Percentiles rank a stretch among this genome's conserved stretches.
Conservation (phyloP, 2,329 filamentous ascomycete genomes). For the Epichloe festucae region DNA sequence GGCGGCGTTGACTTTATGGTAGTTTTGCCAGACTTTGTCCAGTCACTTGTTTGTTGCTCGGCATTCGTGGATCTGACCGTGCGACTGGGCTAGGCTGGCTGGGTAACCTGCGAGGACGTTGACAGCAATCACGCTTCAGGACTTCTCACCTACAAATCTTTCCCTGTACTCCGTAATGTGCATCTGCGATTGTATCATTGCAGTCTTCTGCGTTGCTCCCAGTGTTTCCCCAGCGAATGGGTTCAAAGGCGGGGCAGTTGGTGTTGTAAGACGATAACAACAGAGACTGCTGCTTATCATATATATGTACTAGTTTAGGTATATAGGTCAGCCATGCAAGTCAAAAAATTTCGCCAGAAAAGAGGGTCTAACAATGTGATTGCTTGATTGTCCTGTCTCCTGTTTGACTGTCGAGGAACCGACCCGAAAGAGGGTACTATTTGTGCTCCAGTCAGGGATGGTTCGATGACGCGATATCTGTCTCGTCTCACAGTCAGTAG, state of each 20-base stretch:
- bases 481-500: no score
- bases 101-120: background rate
- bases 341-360: no score
- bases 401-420: background rate
- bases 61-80: background rate
- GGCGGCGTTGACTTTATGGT: conserved; percentile 2
- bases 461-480: background rate
- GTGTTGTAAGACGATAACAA: no score
- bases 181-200: background rate
- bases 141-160: background rate
- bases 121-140: background rate
- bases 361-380: background rate
- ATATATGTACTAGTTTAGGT: no score
- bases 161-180: background rate
- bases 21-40: background rate
- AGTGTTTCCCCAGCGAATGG: background rate
- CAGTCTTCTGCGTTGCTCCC: background rate
- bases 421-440: background rate
- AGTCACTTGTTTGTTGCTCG: background rate
- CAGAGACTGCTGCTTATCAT: no score
- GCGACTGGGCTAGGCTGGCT: no score
- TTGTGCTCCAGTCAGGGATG: background rate
- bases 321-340: no score
- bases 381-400: background rate
- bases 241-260: background rate